Base-by-base conservation (phyloP, 495 filamentous ascomycete genomes). In the Platismatia glauca region DNA sequence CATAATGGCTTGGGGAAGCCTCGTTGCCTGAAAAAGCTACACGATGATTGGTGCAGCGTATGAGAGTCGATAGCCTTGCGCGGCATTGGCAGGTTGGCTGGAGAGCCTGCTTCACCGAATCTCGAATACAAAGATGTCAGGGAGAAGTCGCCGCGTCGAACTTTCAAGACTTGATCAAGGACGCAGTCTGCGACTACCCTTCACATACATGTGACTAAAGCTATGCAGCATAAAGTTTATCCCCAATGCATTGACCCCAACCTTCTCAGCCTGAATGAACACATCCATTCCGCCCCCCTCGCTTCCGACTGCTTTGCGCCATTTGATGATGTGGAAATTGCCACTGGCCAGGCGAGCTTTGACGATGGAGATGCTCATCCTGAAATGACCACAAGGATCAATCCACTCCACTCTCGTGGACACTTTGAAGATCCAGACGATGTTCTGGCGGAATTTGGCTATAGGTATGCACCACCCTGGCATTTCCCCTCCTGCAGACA, bases 241-340 rank as follows among this genome's bases (percentile, higher is more conserved):
- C 39, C 55, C 34, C 29, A 41, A 41, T 56, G 50, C 60, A 39
- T 57, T 39, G 55, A 62, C 22, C 52, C 53, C 18, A 48, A 24
- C 29, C 29, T 57, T 24, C 52, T 57, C 37, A 57, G 24, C 41
- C 33, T 57, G 7, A 57, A 37, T 13, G 60, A 56, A 27, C 39
- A 57, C 39, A 12, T 39, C 8, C 16, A 6, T 11, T 22, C 38
- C 8, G 29, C 18, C n/a, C 3, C 4, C 27, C 31, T 41, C 52
- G 18, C 52, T 57, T 13, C 38, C 53, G 34, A 48, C 20, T 29
- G 27, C 38, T 34, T 22, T 41, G 20, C 27, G 13, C 20, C 39
- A 22, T 12, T 24, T n/a, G 60, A 62, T 29, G 55, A 57, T 52
- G 20, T 57, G 1, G 39, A 29, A 4, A 62, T 62, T 62, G 39